A percentile compares a stretch with the other conserved stretches of the same genome.
Conservation (phyloP, 2,329 filamentous ascomycete genomes). For the Lecanicillium sp. region DNA sequence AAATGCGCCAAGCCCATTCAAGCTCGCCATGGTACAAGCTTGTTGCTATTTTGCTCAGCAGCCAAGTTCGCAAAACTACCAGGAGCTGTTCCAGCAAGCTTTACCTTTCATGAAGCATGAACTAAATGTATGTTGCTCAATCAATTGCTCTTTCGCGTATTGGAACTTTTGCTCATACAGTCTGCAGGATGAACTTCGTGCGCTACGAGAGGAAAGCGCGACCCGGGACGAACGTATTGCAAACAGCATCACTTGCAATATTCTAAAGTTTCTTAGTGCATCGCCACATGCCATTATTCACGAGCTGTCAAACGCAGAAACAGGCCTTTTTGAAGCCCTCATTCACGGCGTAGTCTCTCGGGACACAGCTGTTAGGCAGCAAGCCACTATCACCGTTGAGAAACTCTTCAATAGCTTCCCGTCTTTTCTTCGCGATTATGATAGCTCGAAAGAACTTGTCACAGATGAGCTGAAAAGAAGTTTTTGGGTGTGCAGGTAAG, state of each 20-base stretch:
- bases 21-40: conserved; percentile 53
- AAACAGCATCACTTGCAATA: conserved; percentile 24
- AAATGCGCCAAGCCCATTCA: conserved; percentile 51
- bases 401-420: conserved; percentile 33
- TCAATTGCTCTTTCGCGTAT: no score
- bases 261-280: conserved; percentile 49
- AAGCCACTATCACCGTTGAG: conserved; percentile 39
- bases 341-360: conserved; percentile 46
- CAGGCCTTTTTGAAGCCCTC: conserved; percentile 40
- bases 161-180: no score
- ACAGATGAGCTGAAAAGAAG: conserved; percentile 24
- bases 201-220: no score
- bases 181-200: no score
- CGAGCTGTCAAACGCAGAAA: conserved; percentile 17
- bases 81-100: conserved; percentile 46
- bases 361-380: conserved; percentile 39
- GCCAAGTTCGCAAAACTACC: conserved; percentile 39
- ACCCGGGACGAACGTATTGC: neutral
- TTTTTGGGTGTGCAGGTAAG: conserved; percentile 48
- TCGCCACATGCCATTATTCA: conserved; percentile 31
- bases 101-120: conserved; percentile 50
- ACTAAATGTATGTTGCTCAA: conserved; percentile 46
- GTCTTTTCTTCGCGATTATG: conserved; percentile 19
- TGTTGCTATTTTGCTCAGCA: conserved; percentile 56
- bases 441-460: conserved; percentile 16